Conservation (phyloP, 1,284 basidiomycete genomes). For the Sporisorium iseilematis-ciliati region DNA sequence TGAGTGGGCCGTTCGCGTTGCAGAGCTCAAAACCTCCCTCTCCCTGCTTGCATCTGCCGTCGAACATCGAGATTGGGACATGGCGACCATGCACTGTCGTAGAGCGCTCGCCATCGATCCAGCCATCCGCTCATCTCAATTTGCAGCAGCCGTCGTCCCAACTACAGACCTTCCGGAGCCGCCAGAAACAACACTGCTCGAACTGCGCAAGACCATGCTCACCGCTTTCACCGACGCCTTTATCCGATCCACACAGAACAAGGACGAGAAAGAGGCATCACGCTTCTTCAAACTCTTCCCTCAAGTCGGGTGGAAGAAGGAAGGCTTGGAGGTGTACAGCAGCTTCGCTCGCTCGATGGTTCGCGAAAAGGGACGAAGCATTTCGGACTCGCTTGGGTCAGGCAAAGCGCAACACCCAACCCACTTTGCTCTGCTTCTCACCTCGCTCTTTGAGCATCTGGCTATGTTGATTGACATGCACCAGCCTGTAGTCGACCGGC, state of each 20-base stretch:
- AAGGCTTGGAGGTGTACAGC: constrained; percentile 93
- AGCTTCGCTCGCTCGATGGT: constrained; percentile 92
- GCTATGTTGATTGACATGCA: constrained; percentile 97
- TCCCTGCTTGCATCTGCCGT: constrained; percentile 81
- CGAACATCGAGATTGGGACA: constrained; percentile 91
- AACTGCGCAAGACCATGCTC: constrained; percentile 81
- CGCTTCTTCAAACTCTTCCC: constrained; percentile 98
- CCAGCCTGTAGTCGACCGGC: constrained; percentile 96
- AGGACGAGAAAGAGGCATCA: constrained; percentile 78
- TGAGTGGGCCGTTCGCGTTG: constrained; percentile 85
- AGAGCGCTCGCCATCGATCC: constrained; percentile 85
- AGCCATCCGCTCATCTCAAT: constrained; percentile 83
- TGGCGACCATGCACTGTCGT: constrained; percentile 88
- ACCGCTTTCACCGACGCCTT: constrained; percentile 84
- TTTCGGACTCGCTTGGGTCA: constrained; percentile 43
- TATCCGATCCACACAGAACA: constrained; percentile 81
- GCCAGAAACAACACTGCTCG: constrained; percentile 83
- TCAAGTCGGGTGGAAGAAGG: constrained; percentile 81
- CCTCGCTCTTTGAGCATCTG: constrained; percentile 91
- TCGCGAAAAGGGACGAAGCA: constrained; percentile 48
- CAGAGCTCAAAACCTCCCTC: constrained; percentile 91
- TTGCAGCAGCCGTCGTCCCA: constrained; percentile 89
- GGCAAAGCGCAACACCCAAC: constrained; percentile 51
- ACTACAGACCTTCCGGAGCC: constrained; percentile 87
- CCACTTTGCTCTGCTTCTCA: constrained; percentile 70